Evolutionary conservation across 805 yeast genomes (phyloP), one percentile per base, ranked within the genome.

Genomic region (Sungouiella blattae): DNA sequence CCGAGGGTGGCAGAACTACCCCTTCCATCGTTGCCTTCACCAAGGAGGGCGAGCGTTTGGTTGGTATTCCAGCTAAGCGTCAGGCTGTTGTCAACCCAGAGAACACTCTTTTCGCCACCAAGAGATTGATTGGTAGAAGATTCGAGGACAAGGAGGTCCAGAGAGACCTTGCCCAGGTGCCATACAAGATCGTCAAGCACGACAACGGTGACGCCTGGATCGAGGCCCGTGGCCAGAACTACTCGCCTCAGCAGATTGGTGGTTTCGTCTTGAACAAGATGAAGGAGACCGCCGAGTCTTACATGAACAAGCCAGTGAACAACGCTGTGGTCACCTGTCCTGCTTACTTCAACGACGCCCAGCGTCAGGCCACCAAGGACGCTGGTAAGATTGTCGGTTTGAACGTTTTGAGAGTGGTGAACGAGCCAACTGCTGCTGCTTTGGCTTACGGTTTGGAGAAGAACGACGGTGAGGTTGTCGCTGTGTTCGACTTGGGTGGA

Each of bases 401-500:
- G 60, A 87, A 87, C 70, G 89, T 84, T 49, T 75, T 86, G 58
- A 79, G 94, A 69, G 94, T 84, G 47, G 93, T 84, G 47, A 84
- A 84, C 73, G 94, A 84, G 75, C 94, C 94, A 55, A 83, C 93
- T 46, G 93, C 93, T 46, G 93, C 96, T 47, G 96, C 96, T 46
- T 73, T 87, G 57, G 96, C 96, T 47, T 87, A 87, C 68, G 96
- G 96, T 71, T 74, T 87, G 57, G 96, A 87, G 71, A 84, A 83
- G 73, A 84, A 81, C 57, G 79, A 75, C 50, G 75, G 80, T 58
- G 82, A 80, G 69, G 83, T 84, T 44, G 95, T 88, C 54, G 97
- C 97, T 44, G 97, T 88, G 49, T 88, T 89, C 73, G 97, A 88
- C 71, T 77, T 88, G 60, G 97, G 97, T 80, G 97, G 97, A 68